Conservation (phyloP, 768 basidiomycete species). For the Hygrocybe punicea region DNA sequence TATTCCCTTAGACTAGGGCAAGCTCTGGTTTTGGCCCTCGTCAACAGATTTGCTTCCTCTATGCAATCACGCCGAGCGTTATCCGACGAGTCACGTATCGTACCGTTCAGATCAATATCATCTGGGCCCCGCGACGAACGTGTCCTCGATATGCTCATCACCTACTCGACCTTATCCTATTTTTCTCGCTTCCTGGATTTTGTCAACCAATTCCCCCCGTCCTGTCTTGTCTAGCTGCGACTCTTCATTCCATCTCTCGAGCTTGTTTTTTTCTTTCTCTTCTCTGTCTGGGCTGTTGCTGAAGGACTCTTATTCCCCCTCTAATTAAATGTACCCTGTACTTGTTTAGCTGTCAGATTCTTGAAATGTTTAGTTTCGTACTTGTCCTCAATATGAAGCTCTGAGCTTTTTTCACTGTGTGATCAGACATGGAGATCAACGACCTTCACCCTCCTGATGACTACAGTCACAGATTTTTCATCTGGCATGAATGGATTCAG, state of each 20-base stretch:
- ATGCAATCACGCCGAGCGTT: conserved; percentile 44
- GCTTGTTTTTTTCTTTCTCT: too few species aligned
- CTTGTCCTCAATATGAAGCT: too few species aligned
- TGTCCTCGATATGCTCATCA: conserved; percentile 50
- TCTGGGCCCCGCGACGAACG: conserved; percentile 64
- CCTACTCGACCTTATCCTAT: conserved; percentile 10
- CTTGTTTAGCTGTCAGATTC: neutral
- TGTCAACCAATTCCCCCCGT: neutral
- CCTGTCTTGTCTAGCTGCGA: too few species aligned
- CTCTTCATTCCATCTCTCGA: too few species aligned
- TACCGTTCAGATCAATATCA: conserved; percentile 48
- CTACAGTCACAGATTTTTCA: conserved; percentile 79
- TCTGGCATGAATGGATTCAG: conserved; percentile 90
- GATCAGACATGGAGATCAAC: conserved; percentile 39
- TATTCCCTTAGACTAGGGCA: conserved; percentile 32
- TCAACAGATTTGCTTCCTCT: conserved; percentile 12
- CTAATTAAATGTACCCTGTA: neutral
- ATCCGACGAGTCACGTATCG: conserved; percentile 63
- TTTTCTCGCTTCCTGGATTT: neutral
- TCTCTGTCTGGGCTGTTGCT: too few species aligned
- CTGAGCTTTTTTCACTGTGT: neutral
- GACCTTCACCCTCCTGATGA: conserved; percentile 81
- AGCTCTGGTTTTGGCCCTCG: conserved; percentile 23
- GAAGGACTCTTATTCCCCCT: neutral
- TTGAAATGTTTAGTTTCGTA: neutral